Evolutionary conservation across 2,329 filamentous ascomycete species (phyloP).

Genomic region (Clonostachys chloroleuca): DNA sequence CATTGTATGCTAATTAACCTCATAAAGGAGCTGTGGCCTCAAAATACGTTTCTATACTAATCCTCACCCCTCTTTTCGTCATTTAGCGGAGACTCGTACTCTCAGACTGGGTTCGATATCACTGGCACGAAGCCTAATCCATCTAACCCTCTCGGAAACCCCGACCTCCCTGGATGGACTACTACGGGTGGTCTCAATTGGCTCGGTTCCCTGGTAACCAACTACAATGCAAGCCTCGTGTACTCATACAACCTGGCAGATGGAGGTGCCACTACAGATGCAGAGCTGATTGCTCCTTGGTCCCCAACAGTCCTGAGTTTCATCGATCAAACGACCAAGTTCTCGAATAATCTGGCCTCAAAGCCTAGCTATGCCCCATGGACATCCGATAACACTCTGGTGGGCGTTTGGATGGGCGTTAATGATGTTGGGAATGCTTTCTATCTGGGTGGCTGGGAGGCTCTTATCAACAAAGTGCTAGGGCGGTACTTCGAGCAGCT

Average conservation of each 20-base stretch:
- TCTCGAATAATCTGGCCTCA: slow-evolving; percentile 20
- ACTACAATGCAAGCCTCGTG: slow-evolving; percentile 34
- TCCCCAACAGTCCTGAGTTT: slow-evolving; percentile 32
- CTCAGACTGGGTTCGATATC: slow-evolving; percentile 44
- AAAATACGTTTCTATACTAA: background rate
- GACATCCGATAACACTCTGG: slow-evolving; percentile 33
- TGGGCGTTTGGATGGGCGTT: slow-evolving; percentile 48
- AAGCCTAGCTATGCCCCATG: slow-evolving; percentile 27
- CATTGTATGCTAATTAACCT: background rate
- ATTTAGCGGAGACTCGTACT: slow-evolving; percentile 20
- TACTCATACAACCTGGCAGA: slow-evolving; percentile 49
- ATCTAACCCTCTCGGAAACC: slow-evolving; percentile 59
- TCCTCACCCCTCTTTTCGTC: too few relatives aligned
- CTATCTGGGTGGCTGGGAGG: slow-evolving; percentile 17
- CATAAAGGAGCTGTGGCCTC: background rate
- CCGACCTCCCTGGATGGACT: slow-evolving; percentile 45
- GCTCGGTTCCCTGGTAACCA: slow-evolving; percentile 41
- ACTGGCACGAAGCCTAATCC: slow-evolving; percentile 42
- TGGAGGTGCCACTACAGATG: slow-evolving; percentile 49
- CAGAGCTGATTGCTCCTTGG: slow-evolving; percentile 45
- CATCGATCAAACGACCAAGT: slow-evolving; percentile 13
- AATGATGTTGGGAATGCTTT: slow-evolving; percentile 50
- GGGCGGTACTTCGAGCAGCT: slow-evolving; percentile 33
- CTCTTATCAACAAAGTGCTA: slow-evolving; percentile 30
- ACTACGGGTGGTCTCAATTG: slow-evolving; percentile 45